Evolutionary conservation across 2,329 filamentous ascomycete genomes (phyloP), one percentile per base, ranked within the genome.

Genomic region (Fusarium buxicola): DNA sequence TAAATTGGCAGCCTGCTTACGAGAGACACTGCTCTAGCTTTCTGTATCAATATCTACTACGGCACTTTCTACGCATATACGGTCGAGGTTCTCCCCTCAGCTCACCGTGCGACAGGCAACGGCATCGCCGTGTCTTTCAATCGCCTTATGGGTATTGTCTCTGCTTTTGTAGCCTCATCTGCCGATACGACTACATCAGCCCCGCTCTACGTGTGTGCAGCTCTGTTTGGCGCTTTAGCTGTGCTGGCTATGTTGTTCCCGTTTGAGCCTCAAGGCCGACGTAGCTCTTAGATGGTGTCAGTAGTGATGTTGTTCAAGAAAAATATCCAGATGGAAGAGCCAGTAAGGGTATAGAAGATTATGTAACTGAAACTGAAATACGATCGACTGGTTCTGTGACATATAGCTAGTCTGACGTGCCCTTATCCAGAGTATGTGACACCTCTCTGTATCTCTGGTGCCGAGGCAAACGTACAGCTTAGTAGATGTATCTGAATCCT

Each of bases 61-160:
- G 86, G 87, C 25, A 89, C 86, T 71, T 63, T 91, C 73, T 83
- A 90, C 79, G 74, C 90, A 74, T 82, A 92, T 78, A 76, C 89
- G 57, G 82, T 86, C 21, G 82, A 87, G 71, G 84, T 87, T 0
- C 77, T 91, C 2, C 89, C 89, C 0, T 87, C 83, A 39, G 89
- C 89, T 1, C 89, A 93, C 69, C 82, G 90, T 3, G 89, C 89
- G 0, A 93, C 90, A 0, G 90, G 90, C 10, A 92, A 92, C 69
- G 90, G 89, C 2, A 83, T 92, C 38, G 86, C 88, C 0, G 89
- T 92, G 28, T 88, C 85, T 0, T 86, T 85, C 60, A 92, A 92
- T 66, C 82, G 90, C 2, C 73, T 92, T 64, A 92, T 92, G 89
- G 90, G 90, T 2, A 90, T 92, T 39, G 67, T 92, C 49, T 88